Percentiles rank a stretch among this genome's conserved stretches.
Evolutionary conservation across 139 green algal genomes (phyloP).

Genomic region (Chlorella sp.): DNA sequence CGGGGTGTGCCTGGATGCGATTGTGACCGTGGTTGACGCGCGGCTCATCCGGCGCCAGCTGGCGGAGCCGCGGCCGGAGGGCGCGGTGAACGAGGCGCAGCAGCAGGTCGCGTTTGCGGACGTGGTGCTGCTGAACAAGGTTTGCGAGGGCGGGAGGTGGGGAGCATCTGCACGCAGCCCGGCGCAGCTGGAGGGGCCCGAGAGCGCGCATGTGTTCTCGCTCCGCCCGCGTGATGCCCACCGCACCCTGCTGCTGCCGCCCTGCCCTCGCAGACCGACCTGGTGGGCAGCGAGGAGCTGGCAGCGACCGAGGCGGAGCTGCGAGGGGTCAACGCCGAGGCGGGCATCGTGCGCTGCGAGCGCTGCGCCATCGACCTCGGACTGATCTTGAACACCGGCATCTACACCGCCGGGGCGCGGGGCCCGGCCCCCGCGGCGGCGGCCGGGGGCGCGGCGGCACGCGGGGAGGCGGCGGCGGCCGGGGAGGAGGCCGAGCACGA

Average conservation of each 20-base stretch:
- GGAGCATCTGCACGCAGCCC: not conserved
- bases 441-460: not conserved
- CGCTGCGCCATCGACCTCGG: constrained; percentile 66
- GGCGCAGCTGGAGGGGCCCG: not conserved
- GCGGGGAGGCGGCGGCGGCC: not conserved
- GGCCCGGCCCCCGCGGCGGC: not conserved
- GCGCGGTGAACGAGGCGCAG: constrained; percentile 78
- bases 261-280: constrained; percentile 64
- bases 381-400: constrained; percentile 63
- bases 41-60: constrained; percentile 75
- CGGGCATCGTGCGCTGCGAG: constrained; percentile 59
- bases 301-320: constrained; percentile 49
- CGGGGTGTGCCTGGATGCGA: constrained; percentile 71
- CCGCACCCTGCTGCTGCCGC: not conserved
- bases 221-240: not conserved
- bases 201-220: not conserved
- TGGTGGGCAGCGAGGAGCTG: constrained; percentile 57
- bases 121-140: constrained; percentile 89
- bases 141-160: constrained; percentile 3
- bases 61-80: constrained; percentile 40
- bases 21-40: constrained; percentile 90
- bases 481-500: not conserved
- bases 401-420: constrained; percentile 17
- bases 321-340: constrained; percentile 68
- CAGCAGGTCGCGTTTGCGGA: constrained; percentile 87